A percentile compares a stretch with the other conserved stretches of the same genome.
Conservation (phyloP, 495 filamentous ascomycete species). For the Astrothelium subdiscretum region DNA sequence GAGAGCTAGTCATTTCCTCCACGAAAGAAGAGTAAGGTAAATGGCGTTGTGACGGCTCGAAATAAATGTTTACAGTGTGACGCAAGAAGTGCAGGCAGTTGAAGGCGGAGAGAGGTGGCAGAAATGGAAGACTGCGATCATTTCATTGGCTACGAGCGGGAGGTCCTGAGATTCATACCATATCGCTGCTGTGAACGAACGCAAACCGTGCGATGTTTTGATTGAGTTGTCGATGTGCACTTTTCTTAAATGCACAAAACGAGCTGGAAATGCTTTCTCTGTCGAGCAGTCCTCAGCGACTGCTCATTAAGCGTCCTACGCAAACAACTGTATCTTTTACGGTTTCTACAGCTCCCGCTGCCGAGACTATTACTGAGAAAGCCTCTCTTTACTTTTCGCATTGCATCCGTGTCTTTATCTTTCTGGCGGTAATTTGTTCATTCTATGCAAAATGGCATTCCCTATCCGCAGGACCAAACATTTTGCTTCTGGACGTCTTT, state of each 20-base stretch:
- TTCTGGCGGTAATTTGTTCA: neutral
- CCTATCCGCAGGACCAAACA: neutral
- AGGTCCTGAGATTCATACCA: too few species aligned
- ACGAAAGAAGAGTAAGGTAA: neutral
- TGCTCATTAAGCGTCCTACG: constrained; percentile 16
- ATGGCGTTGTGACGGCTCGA: neutral
- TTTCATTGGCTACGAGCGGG: too few species aligned
- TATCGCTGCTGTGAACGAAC: too few species aligned
- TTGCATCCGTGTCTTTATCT: neutral
- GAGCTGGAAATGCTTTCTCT: neutral
- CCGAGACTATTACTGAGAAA: constrained; percentile 11
- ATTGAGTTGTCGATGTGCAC: too few species aligned
- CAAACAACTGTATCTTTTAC: constrained; percentile 18
- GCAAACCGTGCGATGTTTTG: too few species aligned
- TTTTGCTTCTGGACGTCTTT: neutral
- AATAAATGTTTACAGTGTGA: too few species aligned
- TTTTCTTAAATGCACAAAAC: too few species aligned
- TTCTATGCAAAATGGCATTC: neutral
- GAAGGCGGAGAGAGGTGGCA: too few species aligned
- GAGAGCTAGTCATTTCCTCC: neutral
- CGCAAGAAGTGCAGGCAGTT: too few species aligned
- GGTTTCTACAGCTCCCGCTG: constrained; percentile 17
- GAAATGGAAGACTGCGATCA: too few species aligned
- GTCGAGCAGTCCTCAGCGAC: constrained; percentile 6
- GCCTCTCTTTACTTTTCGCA: constrained; percentile 10